Evolutionary conservation across 371 early-diverging fungal genomes (phyloP), one percentile per base, ranked within the genome.

Genomic region (Parasitella parasitica): DNA sequence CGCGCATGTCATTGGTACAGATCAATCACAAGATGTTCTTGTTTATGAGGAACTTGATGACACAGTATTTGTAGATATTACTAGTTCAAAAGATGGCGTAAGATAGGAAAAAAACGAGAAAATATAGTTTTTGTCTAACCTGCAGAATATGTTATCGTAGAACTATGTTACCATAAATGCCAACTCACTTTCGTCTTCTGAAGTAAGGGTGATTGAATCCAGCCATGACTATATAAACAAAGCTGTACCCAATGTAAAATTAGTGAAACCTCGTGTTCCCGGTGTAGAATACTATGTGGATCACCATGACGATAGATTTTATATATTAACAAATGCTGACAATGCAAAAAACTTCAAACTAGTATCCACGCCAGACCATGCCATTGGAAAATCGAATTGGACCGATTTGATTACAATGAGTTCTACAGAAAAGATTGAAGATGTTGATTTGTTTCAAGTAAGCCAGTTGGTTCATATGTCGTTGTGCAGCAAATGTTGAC

Each of bases 251-350:
- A 43, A 60, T 6, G 50, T 84, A 26, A 66, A 56, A 7, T 68
- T 90, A 5, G 76, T 93, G 7, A 77, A 87, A n/a, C 75, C 81
- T 16, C 78, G 93, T 5, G 69, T 70, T 27, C 64, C 75, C 4
- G 87, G 85, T 9, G 70, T 90, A 2, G 91, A 93, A 51, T 91
- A 90, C 60, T 93, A 86, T 74, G 89, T 90, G 2, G 94, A 94
- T 64, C 93, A 93, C 63, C 89, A 91, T 56, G 73, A 85, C 59
- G 75, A 80, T 48, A 84, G 82, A 13, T 89, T 88, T 66, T 88
- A 89, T 32, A 85, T 93, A 9, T 70, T 93, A 34, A 89, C 93
- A 6, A 93, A 93, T 67, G 85, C 84, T 0, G 84, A 86, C 24
- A 71, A 74, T 5, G 77, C 82, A 6, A 79, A 75, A 36, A 81